phyloP scores from a whole-genome alignment of 2,329 filamentous ascomycete genomes.

The Stemphylium vesicarium region DNA sequence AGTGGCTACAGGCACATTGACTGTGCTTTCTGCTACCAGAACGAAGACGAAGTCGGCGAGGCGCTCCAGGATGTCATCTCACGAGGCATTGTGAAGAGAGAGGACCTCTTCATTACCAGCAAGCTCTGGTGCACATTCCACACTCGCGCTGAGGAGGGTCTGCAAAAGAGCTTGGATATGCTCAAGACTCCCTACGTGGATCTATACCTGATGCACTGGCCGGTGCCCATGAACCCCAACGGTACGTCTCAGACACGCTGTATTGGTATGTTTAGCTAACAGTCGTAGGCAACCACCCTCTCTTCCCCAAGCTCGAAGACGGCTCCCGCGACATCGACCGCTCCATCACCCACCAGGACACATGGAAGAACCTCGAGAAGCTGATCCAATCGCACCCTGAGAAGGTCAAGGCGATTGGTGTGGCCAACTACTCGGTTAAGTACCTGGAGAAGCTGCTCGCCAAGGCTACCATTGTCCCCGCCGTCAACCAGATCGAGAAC shows the following conservation, averaged over 20 bases:
- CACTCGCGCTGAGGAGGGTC: slow-evolving; percentile 66
- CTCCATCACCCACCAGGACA: slow-evolving; percentile 73
- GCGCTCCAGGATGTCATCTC: slow-evolving; percentile 76
- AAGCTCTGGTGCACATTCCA: slow-evolving; percentile 88
- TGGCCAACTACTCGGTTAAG: slow-evolving; percentile 57
- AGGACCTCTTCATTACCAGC: slow-evolving; percentile 82
- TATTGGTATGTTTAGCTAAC: slow-evolving; percentile 1
- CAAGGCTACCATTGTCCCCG: slow-evolving; percentile 68
- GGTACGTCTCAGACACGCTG: slow-evolving; percentile 51
- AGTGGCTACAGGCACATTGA: slow-evolving; percentile 66
- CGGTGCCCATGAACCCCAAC: slow-evolving; percentile 78
- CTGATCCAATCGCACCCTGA: slow-evolving; percentile 55
- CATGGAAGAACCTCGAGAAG: slow-evolving; percentile 78
- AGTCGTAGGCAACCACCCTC: slow-evolving; percentile 66
- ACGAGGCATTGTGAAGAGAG: slow-evolving; percentile 71
- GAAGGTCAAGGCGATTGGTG: slow-evolving; percentile 58
- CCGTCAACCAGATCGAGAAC: slow-evolving; percentile 77
- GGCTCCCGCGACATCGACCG: slow-evolving; percentile 75
- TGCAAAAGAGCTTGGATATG: slow-evolving; percentile 75
- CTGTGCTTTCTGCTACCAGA: slow-evolving; percentile 77
- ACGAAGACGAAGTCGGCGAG: slow-evolving; percentile 82
- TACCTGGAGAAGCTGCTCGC: slow-evolving; percentile 59
- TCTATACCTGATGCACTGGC: slow-evolving; percentile 84
- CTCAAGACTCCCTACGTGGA: slow-evolving; percentile 83
- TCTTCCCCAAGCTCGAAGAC: slow-evolving; percentile 76